Evolutionary conservation across 2,329 filamentous ascomycete species (phyloP).

Genomic region (Peltaster fructicola): DNA sequence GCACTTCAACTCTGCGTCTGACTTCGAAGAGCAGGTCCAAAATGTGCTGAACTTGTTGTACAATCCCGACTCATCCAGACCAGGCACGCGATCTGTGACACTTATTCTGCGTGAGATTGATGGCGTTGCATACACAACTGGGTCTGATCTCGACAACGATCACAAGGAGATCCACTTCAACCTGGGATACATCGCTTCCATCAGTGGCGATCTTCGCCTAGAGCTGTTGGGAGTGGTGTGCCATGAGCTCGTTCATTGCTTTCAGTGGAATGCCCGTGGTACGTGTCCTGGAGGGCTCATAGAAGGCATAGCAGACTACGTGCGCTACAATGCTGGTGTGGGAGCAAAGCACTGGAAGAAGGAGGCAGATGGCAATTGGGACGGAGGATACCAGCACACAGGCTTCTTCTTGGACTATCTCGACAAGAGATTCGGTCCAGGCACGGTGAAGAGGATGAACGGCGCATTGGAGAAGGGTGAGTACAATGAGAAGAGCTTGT

Average conservation of each 20-base stretch:
- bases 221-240: conserved; percentile 69
- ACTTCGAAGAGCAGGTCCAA: conserved; percentile 44
- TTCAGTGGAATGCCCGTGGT: conserved; percentile 54
- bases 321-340: conserved; percentile 55
- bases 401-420: conserved; percentile 83
- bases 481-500: conserved; percentile 40
- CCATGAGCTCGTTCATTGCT: conserved; percentile 91
- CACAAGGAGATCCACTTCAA: conserved; percentile 91
- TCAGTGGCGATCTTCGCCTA: conserved; percentile 27
- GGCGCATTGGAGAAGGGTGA: conserved; percentile 43
- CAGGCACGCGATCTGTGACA: conserved; percentile 68
- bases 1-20: conserved; percentile 42
- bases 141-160: conserved; percentile 58
- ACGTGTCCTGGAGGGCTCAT: conserved; percentile 52
- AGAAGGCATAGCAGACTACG: conserved; percentile 88
- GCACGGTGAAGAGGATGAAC: conserved; percentile 41
- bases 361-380: conserved; percentile 48
- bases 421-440: conserved; percentile 42
- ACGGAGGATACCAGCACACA: conserved; percentile 76
- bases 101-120: conserved; percentile 61
- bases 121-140: conserved; percentile 80
- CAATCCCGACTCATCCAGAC: conserved; percentile 14
- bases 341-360: conserved; percentile 69
- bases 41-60: conserved; percentile 62
- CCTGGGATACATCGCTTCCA: conserved; percentile 47